Conservation (phyloP, 2,329 filamentous ascomycete species). For the Pseudocercospora pini-densiflorae region DNA sequence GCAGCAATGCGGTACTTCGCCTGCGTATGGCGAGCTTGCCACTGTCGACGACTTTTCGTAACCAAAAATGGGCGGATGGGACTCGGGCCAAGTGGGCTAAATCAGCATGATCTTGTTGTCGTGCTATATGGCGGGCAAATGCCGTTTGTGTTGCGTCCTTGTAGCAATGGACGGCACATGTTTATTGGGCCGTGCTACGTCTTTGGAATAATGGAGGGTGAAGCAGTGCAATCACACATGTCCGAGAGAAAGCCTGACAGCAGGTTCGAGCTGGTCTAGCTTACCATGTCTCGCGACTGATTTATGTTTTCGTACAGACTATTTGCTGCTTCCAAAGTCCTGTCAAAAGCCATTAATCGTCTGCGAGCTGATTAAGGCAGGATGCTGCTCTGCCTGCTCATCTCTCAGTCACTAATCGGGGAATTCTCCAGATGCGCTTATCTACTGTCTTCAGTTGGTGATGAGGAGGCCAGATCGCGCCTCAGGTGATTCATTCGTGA, state of each 20-base stretch:
- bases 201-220: conserved; percentile 13
- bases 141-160: conserved; percentile 12
- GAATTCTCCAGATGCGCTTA: no score
- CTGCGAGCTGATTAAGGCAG: no score
- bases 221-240: not conserved
- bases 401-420: no score
- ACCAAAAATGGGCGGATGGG: conserved; percentile 8
- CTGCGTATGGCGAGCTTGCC: not conserved
- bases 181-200: conserved; percentile 19
- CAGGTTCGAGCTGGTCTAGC: not conserved
- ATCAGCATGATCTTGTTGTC: no score
- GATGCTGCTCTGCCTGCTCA: no score
- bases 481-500: not conserved
- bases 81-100: conserved; percentile 14
- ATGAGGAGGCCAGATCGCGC: not conserved
- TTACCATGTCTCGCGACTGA: no score
- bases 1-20: not conserved
- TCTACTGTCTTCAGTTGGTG: no score
- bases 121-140: conserved; percentile 5
- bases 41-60: conserved; percentile 10
- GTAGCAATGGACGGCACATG: not conserved
- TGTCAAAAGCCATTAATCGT: no score
- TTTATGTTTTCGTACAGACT: no score
- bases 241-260: not conserved
- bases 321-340: no score